phyloP scores from a whole-genome alignment of 2,329 filamentous ascomycete species.

The Fusarium siculi region DNA sequence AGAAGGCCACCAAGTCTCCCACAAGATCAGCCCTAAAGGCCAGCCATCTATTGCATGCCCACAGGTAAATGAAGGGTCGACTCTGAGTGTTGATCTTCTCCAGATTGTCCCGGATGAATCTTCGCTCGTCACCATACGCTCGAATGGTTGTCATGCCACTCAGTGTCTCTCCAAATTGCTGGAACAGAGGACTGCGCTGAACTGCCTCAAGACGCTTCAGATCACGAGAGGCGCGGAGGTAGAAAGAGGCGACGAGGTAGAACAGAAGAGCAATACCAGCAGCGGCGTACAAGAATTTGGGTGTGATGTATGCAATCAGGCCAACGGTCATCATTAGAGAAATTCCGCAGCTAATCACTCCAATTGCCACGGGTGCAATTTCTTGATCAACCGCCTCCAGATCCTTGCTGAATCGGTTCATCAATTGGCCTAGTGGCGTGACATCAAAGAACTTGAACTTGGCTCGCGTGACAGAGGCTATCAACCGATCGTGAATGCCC shows the following conservation, averaged over 20 bases:
- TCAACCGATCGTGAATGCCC: slow-evolving; percentile 81
- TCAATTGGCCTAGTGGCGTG: slow-evolving; percentile 93
- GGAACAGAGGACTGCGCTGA: slow-evolving; percentile 92
- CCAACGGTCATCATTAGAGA: slow-evolving; percentile 84
- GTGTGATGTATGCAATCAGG: slow-evolving; percentile 88
- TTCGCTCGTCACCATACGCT: slow-evolving; percentile 91
- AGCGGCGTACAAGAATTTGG: slow-evolving; percentile 87
- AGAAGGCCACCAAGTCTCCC: slow-evolving; percentile 92
- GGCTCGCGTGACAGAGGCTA: slow-evolving; percentile 83
- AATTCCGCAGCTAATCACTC: slow-evolving; percentile 71
- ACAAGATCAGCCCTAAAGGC: slow-evolving; percentile 90
- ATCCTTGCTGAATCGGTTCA: slow-evolving; percentile 99
- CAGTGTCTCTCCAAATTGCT: slow-evolving; percentile 96
- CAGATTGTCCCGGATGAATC: slow-evolving; percentile 94
- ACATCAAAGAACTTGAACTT: slow-evolving; percentile 99
- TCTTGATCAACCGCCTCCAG: slow-evolving; percentile 96
- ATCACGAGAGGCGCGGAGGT: slow-evolving; percentile 92
- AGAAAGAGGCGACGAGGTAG: slow-evolving; percentile 84
- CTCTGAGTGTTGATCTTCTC: slow-evolving; percentile 88
- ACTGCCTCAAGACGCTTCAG: slow-evolving; percentile 95
- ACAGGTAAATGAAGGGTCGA: slow-evolving; percentile 94
- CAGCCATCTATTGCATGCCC: slow-evolving; percentile 97
- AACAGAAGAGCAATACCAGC: slow-evolving; percentile 87
- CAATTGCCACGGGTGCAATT: slow-evolving; percentile 89
- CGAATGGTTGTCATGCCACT: slow-evolving; percentile 96